Base-by-base conservation (phyloP, 139 green algal species). In the Picochlorum sp. region DNA sequence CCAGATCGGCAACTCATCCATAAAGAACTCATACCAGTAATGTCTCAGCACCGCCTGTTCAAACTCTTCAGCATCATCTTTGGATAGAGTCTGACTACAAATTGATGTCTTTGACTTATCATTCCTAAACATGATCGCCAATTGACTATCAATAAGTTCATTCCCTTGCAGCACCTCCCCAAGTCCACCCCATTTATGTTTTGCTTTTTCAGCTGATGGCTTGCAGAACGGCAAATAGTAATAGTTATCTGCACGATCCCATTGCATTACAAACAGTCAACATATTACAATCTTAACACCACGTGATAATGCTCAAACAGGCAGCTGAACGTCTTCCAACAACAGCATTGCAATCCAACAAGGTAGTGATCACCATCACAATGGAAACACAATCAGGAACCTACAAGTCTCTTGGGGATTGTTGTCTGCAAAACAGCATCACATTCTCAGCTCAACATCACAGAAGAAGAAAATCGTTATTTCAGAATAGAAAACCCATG, bases 401-500 rank as follows among this genome's bases (percentile, higher is more conserved):
- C 65, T n/a, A n/a, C n/a, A 98, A 8, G 91, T 98, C 59, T 98
- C 89, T 58, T 95, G 80, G 2, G 91, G 91, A 63, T 97, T 97
- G 74, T 97, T 95, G 74, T 96, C 52, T 59, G 52, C 52, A 59
- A 53, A n/a, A 47, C 39, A 18, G 7, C 44, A 30, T 18, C 26
- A 18, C 24, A 53, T 14, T 53, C 20, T 53, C 44, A 4, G n/a
- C 18, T 10, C 93, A 1, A 37, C n/a, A n/a, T n/a, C n/a, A n/a
- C n/a, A n/a, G n/a, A n/a, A n/a, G n/a, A n/a, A n/a, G n/a, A n/a
- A n/a, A n/a, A n/a, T n/a, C n/a, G n/a, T n/a, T n/a, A n/a, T n/a
- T n/a, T n/a, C n/a, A n/a, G n/a, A n/a, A n/a, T n/a, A n/a, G n/a
- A n/a, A n/a, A n/a, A n/a, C n/a, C n/a, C n/a, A n/a, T n/a, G n/a